These are phyloP conservation scores for Colletotrichum australisinense DNA, from an alignment of 2,329 filamentous ascomycete species.

Conservation along the genomic window DNA sequence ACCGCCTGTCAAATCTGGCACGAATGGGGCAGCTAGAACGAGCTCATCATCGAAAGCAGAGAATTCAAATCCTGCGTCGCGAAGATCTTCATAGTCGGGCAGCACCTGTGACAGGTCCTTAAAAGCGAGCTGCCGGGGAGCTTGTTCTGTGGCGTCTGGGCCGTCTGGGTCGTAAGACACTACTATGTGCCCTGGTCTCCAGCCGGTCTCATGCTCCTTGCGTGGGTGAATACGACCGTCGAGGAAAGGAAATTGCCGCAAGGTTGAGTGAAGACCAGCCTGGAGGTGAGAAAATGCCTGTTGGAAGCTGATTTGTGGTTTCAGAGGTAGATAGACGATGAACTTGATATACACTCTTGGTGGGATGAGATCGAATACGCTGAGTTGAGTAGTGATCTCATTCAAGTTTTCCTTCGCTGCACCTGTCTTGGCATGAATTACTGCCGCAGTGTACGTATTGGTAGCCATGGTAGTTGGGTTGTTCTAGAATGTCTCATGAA, in stretches of 20 bases:
- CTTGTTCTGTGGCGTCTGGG: neutral
- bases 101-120: constrained; percentile 42
- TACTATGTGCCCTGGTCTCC: constrained; percentile 41
- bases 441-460: neutral
- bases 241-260: constrained; percentile 50
- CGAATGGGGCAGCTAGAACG: constrained; percentile 38
- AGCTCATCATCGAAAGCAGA: constrained; percentile 43
- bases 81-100: constrained; percentile 37
- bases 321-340: constrained; percentile 48
- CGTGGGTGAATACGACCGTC: constrained; percentile 48
- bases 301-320: constrained; percentile 39
- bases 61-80: constrained; percentile 40
- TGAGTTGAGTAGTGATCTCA: neutral
- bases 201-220: constrained; percentile 43
- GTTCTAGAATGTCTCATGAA: neutral
- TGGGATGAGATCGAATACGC: constrained; percentile 15
- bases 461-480: neutral
- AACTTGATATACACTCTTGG: constrained; percentile 23
- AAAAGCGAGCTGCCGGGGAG: constrained; percentile 37
- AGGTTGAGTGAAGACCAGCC: constrained; percentile 46
- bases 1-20: constrained; percentile 35
- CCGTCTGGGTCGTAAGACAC: constrained; percentile 34
- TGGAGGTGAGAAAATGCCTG: constrained; percentile 46
- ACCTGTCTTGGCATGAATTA: too few relatives aligned
- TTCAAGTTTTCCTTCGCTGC: too few relatives aligned